Evolutionary conservation across 2,329 filamentous ascomycete species (phyloP).

Genomic region (Hymenoscyphus salicellus): DNA sequence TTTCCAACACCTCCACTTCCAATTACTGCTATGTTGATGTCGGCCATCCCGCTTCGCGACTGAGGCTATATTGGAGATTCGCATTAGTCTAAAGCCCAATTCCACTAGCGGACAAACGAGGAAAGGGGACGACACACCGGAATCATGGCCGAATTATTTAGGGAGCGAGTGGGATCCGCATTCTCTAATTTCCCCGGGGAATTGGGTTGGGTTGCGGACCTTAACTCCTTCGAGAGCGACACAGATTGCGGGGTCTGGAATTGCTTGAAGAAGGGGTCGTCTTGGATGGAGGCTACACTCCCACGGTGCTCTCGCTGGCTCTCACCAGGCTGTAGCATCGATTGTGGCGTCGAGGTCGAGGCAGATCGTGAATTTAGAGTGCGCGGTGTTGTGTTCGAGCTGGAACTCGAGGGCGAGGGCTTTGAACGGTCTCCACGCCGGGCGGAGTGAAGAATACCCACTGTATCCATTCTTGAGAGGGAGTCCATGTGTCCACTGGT

Average conservation of each 20-base stretch:
- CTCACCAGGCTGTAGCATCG: slow-evolving; percentile 17
- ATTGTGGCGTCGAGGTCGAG: slow-evolving; percentile 10
- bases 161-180: slow-evolving; percentile 15
- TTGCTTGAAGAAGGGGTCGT: slow-evolving; percentile 54
- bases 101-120: not conserved
- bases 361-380: slow-evolving; percentile 9
- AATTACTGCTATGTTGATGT: slow-evolving; percentile 64
- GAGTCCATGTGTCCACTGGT: not conserved
- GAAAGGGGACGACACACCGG: slow-evolving; percentile 24
- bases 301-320: slow-evolving; percentile 39
- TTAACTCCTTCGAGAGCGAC: slow-evolving; percentile 35
- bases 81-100: slow-evolving; percentile 16
- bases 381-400: slow-evolving; percentile 19
- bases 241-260: slow-evolving; percentile 41
- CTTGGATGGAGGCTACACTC: slow-evolving; percentile 52
- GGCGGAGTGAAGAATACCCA: slow-evolving; percentile 10
- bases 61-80: slow-evolving; percentile 26
- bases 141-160: slow-evolving; percentile 27
- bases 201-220: slow-evolving; percentile 24
- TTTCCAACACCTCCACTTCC: slow-evolving; percentile 66
- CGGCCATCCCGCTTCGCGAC: slow-evolving; percentile 41
- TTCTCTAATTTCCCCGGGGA: slow-evolving; percentile 18
- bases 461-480: slow-evolving; percentile 15
- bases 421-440: slow-evolving; percentile 7
- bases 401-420: slow-evolving; percentile 13